Evolutionary conservation across 225 moss, liverwort and hornwort species (phyloP).

Genomic region (Bryoerythrophyllum caledonicum): DNA sequence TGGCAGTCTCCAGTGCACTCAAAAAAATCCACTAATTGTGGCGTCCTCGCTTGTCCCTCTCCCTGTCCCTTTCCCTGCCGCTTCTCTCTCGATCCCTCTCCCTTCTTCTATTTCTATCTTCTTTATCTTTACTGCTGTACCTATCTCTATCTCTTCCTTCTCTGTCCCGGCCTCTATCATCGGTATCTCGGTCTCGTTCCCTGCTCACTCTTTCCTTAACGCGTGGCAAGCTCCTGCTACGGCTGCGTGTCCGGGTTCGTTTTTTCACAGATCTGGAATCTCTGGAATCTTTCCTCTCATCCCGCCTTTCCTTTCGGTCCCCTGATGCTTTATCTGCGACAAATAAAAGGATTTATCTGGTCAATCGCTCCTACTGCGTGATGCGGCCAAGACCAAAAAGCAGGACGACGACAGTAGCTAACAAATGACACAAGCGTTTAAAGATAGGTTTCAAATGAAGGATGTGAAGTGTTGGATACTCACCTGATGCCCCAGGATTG

Average conservation of each 20-base stretch:
- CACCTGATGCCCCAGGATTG: conserved; percentile 54
- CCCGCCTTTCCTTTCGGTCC: conserved; percentile 70
- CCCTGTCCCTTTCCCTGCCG: conserved; percentile 45
- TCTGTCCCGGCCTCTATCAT: conserved; percentile 43
- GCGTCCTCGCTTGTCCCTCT: conserved; percentile 40
- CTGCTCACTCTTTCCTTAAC: conserved; percentile 58
- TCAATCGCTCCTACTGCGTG: neutral
- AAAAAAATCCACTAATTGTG: conserved; percentile 23
- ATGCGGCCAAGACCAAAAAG: neutral
- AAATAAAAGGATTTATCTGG: neutral
- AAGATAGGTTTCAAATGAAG: neutral
- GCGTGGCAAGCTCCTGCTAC: conserved; percentile 69
- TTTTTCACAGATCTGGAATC: conserved; percentile 61
- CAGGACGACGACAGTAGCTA: neutral
- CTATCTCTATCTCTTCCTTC: conserved; percentile 49
- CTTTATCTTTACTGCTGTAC: conserved; percentile 45
- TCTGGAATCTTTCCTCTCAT: conserved; percentile 52
- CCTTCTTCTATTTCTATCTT: conserved; percentile 57
- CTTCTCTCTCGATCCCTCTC: conserved; percentile 58
- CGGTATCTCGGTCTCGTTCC: conserved; percentile 59
- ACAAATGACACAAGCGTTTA: neutral
- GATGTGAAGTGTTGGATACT: neutral
- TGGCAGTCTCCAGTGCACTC: too few relatives aligned
- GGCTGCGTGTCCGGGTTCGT: conserved; percentile 72
- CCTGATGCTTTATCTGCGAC: conserved; percentile 59